phyloP scores from a whole-genome alignment of 805 yeast genomes.

The Teunomyces stri region DNA sequence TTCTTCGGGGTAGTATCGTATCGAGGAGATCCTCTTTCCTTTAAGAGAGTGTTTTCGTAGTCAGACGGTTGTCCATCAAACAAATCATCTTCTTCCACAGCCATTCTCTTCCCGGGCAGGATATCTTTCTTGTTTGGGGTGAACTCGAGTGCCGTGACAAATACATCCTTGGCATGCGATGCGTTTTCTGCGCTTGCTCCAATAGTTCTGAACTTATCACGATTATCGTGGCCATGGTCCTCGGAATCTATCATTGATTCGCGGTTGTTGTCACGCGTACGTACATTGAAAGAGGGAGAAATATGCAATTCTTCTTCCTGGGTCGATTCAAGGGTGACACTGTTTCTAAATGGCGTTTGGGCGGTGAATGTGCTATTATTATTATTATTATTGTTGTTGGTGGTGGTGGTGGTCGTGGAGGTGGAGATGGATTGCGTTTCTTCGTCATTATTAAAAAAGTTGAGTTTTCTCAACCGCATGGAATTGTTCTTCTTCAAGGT shows the following conservation, averaged over 20 bases:
- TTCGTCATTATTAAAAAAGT: conserved; percentile 28
- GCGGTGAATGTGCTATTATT: conserved; percentile 3
- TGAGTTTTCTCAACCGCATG: conserved; percentile 39
- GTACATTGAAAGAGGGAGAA: conserved; percentile 20
- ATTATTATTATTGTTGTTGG: too few species aligned
- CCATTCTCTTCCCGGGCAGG: neutral
- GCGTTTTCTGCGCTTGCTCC: conserved; percentile 15
- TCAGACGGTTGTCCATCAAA: neutral
- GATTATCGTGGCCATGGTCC: conserved; percentile 9
- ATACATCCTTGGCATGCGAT: conserved; percentile 20
- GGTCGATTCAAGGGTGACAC: neutral
- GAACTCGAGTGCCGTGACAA: conserved; percentile 23
- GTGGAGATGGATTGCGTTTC: conserved; percentile 1
- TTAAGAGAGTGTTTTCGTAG: neutral
- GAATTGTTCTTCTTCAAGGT: conserved; percentile 39
- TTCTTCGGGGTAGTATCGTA: conserved; percentile 12
- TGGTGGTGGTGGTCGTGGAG: too few species aligned
- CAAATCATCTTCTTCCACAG: neutral
- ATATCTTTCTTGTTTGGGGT: conserved; percentile 6
- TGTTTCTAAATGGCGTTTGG: conserved; percentile 1
- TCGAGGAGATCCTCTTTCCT: conserved; percentile 8
- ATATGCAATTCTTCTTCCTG: neutral
- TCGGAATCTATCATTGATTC: conserved; percentile 16
- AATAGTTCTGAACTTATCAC: conserved; percentile 15
- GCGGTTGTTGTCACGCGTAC: conserved; percentile 5